These are phyloP conservation scores for Laguncularia racemosa DNA, from an alignment of 345 rosid genomes.

Conservation along the genomic window DNA sequence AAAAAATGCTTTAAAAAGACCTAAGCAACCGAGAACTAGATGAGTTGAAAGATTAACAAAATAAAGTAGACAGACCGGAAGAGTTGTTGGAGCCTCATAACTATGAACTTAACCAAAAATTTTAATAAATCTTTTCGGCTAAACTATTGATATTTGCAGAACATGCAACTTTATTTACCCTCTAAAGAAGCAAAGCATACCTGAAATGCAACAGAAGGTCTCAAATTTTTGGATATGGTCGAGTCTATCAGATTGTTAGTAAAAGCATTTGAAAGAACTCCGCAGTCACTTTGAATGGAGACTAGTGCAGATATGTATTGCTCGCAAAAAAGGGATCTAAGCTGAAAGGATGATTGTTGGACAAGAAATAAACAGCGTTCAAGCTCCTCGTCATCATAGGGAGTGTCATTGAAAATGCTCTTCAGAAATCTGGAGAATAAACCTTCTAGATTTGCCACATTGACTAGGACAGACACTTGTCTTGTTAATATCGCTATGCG, in stretches of 20 bases:
- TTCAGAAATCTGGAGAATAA: conserved; percentile 23
- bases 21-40: too few relatives aligned
- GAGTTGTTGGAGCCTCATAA: too few relatives aligned
- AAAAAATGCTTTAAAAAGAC: too few relatives aligned
- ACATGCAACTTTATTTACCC: too few relatives aligned
- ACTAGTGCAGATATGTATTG: conserved; percentile 24
- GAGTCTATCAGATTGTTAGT: conserved; percentile 17
- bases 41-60: too few relatives aligned
- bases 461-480: conserved; percentile 42
- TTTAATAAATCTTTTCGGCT: too few relatives aligned
- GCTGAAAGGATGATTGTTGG: conserved; percentile 24
- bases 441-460: conserved; percentile 36
- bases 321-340: conserved; percentile 34
- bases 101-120: too few relatives aligned
- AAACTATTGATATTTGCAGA: too few relatives aligned
- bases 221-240: conserved; percentile 7
- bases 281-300: conserved; percentile 15
- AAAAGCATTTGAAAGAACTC: conserved; percentile 6
- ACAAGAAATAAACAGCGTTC: conserved; percentile 16
- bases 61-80: too few relatives aligned
- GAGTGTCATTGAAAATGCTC: conserved; percentile 17
- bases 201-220: conserved; percentile 30
- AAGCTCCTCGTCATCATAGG: conserved; percentile 24
- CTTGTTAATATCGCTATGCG: conserved; percentile 24
- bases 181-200: conserved; percentile 10